Percentiles rank a stretch among this genome's conserved stretches.
Evolutionary conservation across 306 rosid species (phyloP).

Genomic region (Cicer judaicum): DNA sequence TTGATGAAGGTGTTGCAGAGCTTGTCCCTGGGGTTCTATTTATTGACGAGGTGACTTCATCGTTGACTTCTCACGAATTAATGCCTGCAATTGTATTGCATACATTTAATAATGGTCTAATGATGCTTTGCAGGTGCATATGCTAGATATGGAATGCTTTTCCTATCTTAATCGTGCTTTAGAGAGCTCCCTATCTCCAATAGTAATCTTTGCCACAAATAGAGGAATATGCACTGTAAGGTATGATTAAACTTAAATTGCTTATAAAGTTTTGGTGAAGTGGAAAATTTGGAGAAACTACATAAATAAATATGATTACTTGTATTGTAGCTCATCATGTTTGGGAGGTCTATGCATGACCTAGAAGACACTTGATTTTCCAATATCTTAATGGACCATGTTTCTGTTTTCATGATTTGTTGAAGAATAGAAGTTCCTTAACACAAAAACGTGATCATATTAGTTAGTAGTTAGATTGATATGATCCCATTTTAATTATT

Average conservation of each 20-base stretch:
- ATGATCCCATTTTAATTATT: slow-evolving; percentile 24
- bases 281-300: slow-evolving; percentile 29
- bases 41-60: slow-evolving; percentile 66
- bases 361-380: slow-evolving; percentile 11
- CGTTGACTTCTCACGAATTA: slow-evolving; percentile 5
- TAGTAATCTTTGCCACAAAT: slow-evolving; percentile 94
- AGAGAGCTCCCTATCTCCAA: slow-evolving; percentile 95
- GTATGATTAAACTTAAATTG: slow-evolving; percentile 52
- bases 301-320: slow-evolving; percentile 24
- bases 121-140: slow-evolving; percentile 74
- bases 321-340: not conserved
- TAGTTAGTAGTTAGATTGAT: slow-evolving; percentile 13
- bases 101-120: slow-evolving; percentile 9
- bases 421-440: slow-evolving; percentile 1
- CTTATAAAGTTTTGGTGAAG: slow-evolving; percentile 12
- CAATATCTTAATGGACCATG: not conserved
- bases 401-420: slow-evolving; percentile 36
- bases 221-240: slow-evolving; percentile 98
- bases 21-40: slow-evolving; percentile 99
- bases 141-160: slow-evolving; percentile 98
- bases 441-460: not conserved
- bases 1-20: slow-evolving; percentile 98
- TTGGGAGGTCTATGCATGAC: not conserved
- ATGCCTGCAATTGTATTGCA: slow-evolving; percentile 23
- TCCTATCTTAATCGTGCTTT: slow-evolving; percentile 94